A percentile compares a stretch with the other conserved stretches of the same genome.
Evolutionary conservation across 495 filamentous ascomycete genomes (phyloP).

Genomic region (Oidiodendron maius): DNA sequence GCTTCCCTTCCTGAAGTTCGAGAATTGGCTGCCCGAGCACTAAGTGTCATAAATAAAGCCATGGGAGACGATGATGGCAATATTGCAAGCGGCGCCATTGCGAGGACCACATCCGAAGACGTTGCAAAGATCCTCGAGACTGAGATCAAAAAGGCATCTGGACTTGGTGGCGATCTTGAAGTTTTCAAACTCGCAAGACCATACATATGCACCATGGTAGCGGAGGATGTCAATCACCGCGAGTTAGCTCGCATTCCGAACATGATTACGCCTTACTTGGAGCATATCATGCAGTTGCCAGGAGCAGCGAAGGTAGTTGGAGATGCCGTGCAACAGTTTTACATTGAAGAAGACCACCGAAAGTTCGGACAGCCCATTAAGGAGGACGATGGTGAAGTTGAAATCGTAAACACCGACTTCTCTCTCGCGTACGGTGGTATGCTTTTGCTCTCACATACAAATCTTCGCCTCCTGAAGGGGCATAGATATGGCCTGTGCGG

Average conservation of each 20-base stretch:
- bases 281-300: slow-evolving; percentile 54
- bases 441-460: slow-evolving; percentile 95
- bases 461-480: slow-evolving; percentile 87
- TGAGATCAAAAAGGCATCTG: slow-evolving; percentile 64
- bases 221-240: slow-evolving; percentile 83
- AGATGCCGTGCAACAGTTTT: slow-evolving; percentile 61
- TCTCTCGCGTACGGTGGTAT: slow-evolving; percentile 97
- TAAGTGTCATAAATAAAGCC: slow-evolving; percentile 87
- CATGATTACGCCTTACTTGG: slow-evolving; percentile 67
- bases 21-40: slow-evolving; percentile 76
- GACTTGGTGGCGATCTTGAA: slow-evolving; percentile 54
- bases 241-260: slow-evolving; percentile 63
- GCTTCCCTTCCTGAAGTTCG: slow-evolving; percentile 94
- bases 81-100: slow-evolving; percentile 51
- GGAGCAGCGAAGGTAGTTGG: slow-evolving; percentile 54
- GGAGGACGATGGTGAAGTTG: slow-evolving; percentile 74
- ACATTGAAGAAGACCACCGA: slow-evolving; percentile 74
- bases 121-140: slow-evolving; percentile 68
- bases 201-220: slow-evolving; percentile 81
- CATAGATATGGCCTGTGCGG: slow-evolving; percentile 96
- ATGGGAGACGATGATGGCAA: slow-evolving; percentile 68
- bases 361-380: slow-evolving; percentile 81
- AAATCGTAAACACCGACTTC: slow-evolving; percentile 98
- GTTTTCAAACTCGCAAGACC: slow-evolving; percentile 61
- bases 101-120: slow-evolving; percentile 65